phyloP scores from a whole-genome alignment of 441 rosid genomes.

The Syzygium syzygioides region DNA sequence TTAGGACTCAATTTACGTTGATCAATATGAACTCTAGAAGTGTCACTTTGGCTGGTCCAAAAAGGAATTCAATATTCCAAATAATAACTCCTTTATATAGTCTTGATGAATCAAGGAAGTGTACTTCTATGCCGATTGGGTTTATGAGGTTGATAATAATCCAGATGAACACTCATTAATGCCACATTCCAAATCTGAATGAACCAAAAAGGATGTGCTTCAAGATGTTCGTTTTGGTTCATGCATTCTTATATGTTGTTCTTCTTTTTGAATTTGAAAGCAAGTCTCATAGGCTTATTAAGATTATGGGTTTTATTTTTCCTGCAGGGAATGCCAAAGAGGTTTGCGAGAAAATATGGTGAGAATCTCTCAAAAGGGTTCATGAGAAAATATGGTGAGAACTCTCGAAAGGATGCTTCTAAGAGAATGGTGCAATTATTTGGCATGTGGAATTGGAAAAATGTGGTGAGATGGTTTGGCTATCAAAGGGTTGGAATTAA shows the following conservation, averaged over 20 bases:
- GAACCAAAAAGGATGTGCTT: too few relatives aligned
- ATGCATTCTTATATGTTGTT: neutral
- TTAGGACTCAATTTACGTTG: neutral
- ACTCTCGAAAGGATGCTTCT: too few relatives aligned
- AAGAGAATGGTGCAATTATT: too few relatives aligned
- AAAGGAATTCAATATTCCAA: neutral
- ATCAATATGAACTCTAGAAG: neutral
- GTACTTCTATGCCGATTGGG: neutral
- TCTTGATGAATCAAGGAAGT: neutral
- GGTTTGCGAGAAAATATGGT: neutral
- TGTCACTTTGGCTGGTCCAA: neutral
- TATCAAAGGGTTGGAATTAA: too few relatives aligned
- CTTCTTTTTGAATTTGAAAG: neutral
- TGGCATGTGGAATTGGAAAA: too few relatives aligned
- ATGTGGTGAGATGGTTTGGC: too few relatives aligned
- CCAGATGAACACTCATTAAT: neutral
- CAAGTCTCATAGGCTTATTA: neutral
- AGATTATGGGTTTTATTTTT: neutral
- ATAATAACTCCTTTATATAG: neutral
- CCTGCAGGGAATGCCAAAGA: neutral
- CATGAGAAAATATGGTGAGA: too few relatives aligned
- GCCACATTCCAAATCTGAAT: too few relatives aligned
- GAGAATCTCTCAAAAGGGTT: too few relatives aligned
- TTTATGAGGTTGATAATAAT: neutral
- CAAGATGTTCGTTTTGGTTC: too few relatives aligned